Conservation (phyloP, 495 filamentous ascomycete genomes). For the Tuber melanosporum region DNA sequence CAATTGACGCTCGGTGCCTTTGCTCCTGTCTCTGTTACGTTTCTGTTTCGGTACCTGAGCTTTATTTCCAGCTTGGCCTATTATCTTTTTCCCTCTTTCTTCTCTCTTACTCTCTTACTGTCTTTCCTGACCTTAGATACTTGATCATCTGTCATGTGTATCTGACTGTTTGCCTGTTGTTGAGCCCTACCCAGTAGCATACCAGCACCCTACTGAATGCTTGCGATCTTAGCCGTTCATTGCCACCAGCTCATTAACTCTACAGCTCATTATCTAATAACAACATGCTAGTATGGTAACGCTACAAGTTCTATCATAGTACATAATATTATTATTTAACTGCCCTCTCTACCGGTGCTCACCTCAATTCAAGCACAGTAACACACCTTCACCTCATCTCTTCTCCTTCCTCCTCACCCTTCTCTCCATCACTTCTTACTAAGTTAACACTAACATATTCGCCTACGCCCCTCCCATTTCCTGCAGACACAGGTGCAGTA, state of each 20-base stretch:
- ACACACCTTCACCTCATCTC: background rate
- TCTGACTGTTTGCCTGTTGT: background rate
- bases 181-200: background rate
- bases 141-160: background rate
- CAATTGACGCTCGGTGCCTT: constrained; percentile 38
- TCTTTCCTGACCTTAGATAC: background rate
- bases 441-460: background rate
- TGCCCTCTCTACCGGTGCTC: background rate
- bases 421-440: background rate
- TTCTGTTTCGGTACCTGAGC: constrained; percentile 36
- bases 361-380: background rate
- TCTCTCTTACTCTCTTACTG: background rate
- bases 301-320: background rate
- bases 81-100: constrained; percentile 2
- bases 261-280: background rate
- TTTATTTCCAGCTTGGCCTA: constrained; percentile 19
- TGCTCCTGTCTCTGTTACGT: constrained; percentile 40
- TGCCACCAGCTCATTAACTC: background rate
- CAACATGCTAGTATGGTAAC: background rate
- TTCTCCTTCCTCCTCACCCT: background rate
- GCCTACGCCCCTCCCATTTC: background rate
- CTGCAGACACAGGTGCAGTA: background rate
- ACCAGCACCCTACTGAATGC: background rate
- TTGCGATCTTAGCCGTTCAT: background rate
- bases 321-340: background rate